phyloP scores from a whole-genome alignment of 345 rosid genomes.

The Melastoma malabathricum region DNA sequence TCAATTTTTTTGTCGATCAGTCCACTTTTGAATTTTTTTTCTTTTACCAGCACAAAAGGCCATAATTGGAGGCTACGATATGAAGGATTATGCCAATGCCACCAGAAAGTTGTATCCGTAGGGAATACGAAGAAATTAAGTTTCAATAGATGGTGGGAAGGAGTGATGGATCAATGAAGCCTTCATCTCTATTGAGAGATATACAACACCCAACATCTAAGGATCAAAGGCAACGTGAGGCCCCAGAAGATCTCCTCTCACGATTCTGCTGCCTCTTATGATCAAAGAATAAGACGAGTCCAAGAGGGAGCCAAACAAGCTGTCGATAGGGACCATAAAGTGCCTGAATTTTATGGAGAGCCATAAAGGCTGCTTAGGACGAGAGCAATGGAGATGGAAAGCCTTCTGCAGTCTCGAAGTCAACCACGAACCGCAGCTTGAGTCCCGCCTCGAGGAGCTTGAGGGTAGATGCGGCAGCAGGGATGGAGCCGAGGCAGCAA shows the following conservation, averaged over 20 bases:
- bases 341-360: slow-evolving; percentile 70
- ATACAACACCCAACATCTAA: slow-evolving; percentile 52
- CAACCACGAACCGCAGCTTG: slow-evolving; percentile 19
- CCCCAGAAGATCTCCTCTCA: slow-evolving; percentile 35
- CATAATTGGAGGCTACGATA: slow-evolving; percentile 55
- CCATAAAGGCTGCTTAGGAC: slow-evolving; percentile 69
- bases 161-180: slow-evolving; percentile 32
- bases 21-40: no score
- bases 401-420: slow-evolving; percentile 50
- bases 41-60: no score
- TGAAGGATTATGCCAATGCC: slow-evolving; percentile 20
- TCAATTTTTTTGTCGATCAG: no score
- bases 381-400: slow-evolving; percentile 77
- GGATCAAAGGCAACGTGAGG: slow-evolving; percentile 29
- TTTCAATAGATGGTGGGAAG: slow-evolving; percentile 30
- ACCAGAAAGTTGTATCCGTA: slow-evolving; percentile 22
- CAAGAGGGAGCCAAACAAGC: slow-evolving; percentile 70
- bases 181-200: slow-evolving; percentile 63
- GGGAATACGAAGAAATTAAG: slow-evolving; percentile 35
- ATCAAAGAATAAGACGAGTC: slow-evolving; percentile 48
- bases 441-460: slow-evolving; percentile 59
- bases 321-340: slow-evolving; percentile 74
- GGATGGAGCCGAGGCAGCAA: slow-evolving; percentile 53
- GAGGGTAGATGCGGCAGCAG: slow-evolving; percentile 31
- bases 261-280: slow-evolving; percentile 34